Evolutionary conservation across 148 eudicot species (phyloP), one percentile per base, ranked within the genome.

Genomic region (Fagopyrum homotropicum): DNA sequence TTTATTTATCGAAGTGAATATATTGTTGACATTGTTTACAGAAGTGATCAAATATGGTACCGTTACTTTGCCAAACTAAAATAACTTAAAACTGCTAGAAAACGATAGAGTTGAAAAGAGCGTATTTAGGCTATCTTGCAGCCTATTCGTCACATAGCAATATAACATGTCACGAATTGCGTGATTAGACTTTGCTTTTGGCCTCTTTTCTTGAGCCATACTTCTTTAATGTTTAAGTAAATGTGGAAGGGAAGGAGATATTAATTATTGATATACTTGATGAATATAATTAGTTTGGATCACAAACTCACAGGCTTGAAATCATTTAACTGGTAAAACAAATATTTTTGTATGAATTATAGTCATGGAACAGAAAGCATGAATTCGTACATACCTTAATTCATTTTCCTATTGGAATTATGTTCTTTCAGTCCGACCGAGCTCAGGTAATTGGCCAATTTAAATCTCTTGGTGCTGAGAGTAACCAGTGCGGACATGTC

Each of bases 401-500:
- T 57, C 1, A 10, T 60, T 52, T 55, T 22, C 15, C 12, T 72
- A 19, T 69, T 22, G 45, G 68, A 9, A 60, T 8, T 45, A 19
- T 72, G 30, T 74, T 43, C 69, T 72, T 85, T 80, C 84, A 95
- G 97, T 78, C 86, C 4, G 84, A 84, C 2, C 79, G 86, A 79
- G 72, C 78, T 44, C 77, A 84, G 74, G 63, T 92, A 59, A 68
- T 76, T 76, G 77, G 49, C 52, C 87, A 85, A 82, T 66, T 89
- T 72, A 81, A 52, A 74, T 47, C 90, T 72, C 78, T 90, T 48
- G 55, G 40, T 22, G 87, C 29, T 22, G 96, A 95, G 81, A 92
- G 72, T 29, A 81, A 80, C 73, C 87, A 88, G 72, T 86, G 81
- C 75, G 66, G 82, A 76, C 76, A 70, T 3, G 77, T 80, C 45